Evolutionary conservation across 163 green algal species (phyloP).

Genomic region (Scenedesmus sp.): DNA sequence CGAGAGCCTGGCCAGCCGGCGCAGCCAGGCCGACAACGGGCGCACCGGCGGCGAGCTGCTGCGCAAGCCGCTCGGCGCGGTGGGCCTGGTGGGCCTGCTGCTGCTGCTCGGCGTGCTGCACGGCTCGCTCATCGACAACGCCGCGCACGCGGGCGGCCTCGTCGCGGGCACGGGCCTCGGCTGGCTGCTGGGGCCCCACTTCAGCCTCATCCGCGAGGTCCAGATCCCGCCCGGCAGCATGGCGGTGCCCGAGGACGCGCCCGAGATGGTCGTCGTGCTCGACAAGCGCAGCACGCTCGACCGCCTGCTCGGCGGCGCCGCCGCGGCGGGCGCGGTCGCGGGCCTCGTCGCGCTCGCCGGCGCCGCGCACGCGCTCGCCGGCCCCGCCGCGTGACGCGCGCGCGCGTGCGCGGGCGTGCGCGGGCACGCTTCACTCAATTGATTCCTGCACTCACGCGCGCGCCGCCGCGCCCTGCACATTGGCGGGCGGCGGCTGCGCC

Average conservation of each 20-base stretch:
- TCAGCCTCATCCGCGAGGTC: slow-evolving; percentile 31
- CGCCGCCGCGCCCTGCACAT: too few species aligned
- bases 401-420: too few species aligned
- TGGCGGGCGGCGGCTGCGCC: too few species aligned
- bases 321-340: slow-evolving; percentile 13
- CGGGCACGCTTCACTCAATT: too few species aligned
- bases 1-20: slow-evolving; percentile 7
- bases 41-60: slow-evolving; percentile 28
- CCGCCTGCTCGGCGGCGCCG: background rate
- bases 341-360: background rate
- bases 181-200: slow-evolving; percentile 27
- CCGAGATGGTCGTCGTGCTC: slow-evolving; percentile 39
- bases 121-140: slow-evolving; percentile 15
- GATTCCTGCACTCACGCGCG: too few species aligned
- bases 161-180: slow-evolving; percentile 30
- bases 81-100: slow-evolving; percentile 22
- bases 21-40: slow-evolving; percentile 36
- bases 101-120: slow-evolving; percentile 25
- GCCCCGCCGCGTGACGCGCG: too few species aligned
- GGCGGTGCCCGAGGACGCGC: slow-evolving; percentile 30
- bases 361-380: too few species aligned
- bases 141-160: slow-evolving; percentile 19
- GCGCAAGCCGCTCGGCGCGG: slow-evolving; percentile 21
- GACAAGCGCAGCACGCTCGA: slow-evolving; percentile 22
- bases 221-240: slow-evolving; percentile 42